Evolutionary conservation across 257 asterid genomes (phyloP).

Genomic region (Przewalskia tangutica): DNA sequence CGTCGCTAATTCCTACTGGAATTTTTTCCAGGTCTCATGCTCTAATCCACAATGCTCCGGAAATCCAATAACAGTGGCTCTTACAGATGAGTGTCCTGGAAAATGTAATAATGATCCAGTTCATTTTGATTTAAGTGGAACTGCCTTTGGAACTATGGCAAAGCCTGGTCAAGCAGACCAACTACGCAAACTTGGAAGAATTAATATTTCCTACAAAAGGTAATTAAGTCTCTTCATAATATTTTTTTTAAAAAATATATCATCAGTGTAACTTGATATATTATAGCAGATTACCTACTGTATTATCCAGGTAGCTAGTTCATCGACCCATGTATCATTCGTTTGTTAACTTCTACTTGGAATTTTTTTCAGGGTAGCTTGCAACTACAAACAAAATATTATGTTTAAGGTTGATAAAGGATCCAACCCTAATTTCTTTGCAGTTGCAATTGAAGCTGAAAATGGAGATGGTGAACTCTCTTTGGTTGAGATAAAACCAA

Average conservation of each 20-base stretch:
- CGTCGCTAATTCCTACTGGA: not conserved
- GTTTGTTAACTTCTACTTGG: no score
- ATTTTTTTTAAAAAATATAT: no score
- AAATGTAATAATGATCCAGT: not conserved
- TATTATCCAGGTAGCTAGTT: no score
- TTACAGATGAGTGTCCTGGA: not conserved
- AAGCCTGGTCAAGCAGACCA: not conserved
- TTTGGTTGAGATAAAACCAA: not conserved
- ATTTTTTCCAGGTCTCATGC: not conserved
- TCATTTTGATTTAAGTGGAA: not conserved
- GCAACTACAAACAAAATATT: not conserved
- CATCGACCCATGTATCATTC: no score
- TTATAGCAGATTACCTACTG: no score
- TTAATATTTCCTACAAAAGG: not conserved
- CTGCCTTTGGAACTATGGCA: not conserved
- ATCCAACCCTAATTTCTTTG: constrained; percentile 9
- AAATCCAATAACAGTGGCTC: not conserved
- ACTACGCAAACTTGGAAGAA: not conserved
- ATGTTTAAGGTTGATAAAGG: constrained; percentile 14
- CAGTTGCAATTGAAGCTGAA: not conserved
- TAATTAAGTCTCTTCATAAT: no score
- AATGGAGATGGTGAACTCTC: constrained; percentile 11
- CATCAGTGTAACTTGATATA: no score
- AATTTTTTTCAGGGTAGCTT: constrained; percentile 6
- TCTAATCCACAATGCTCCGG: not conserved